These are phyloP conservation scores for Rickenella mellea DNA, from an alignment of 768 basidiomycete species.

Conservation along the genomic window DNA sequence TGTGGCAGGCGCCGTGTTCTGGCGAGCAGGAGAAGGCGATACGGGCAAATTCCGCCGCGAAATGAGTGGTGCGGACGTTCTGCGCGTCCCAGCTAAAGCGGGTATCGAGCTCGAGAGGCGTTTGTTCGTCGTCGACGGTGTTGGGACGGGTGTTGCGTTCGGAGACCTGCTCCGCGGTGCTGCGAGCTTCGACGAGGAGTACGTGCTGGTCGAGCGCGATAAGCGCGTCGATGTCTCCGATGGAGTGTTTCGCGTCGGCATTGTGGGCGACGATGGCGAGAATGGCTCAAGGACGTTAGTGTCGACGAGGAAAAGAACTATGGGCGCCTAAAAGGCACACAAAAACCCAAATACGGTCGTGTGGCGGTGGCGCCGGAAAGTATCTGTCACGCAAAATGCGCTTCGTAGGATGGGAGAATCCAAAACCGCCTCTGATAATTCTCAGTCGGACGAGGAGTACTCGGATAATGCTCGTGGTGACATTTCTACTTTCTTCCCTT, in stretches of 20 bases:
- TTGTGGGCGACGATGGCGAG: neutral
- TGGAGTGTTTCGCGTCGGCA: slow-evolving; percentile 15
- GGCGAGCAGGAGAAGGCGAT: slow-evolving; percentile 18
- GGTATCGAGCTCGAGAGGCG: slow-evolving; percentile 19
- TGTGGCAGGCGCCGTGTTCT: slow-evolving; percentile 15
- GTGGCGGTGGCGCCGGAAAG: slow-evolving; percentile 25
- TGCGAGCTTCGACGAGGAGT: slow-evolving; percentile 30
- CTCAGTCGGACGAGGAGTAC: too few relatives aligned
- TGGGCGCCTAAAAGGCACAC: slow-evolving; percentile 30
- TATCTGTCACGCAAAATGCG: too few relatives aligned
- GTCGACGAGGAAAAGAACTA: slow-evolving; percentile 20
- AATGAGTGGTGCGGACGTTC: slow-evolving; percentile 16
- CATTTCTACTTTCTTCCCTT: too few relatives aligned
- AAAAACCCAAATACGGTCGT: slow-evolving; percentile 21
- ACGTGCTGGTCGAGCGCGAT: slow-evolving; percentile 25
- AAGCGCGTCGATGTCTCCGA: slow-evolving; percentile 51
- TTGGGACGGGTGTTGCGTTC: slow-evolving; percentile 42
- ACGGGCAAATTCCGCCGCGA: slow-evolving; percentile 18
- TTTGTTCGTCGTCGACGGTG: slow-evolving; percentile 22
- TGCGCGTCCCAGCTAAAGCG: slow-evolving; percentile 9
- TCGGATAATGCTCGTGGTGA: too few relatives aligned
- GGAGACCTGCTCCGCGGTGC: slow-evolving; percentile 27
- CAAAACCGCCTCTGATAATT: too few relatives aligned
- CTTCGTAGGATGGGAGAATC: too few relatives aligned
- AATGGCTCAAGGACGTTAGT: slow-evolving; percentile 13